Evolutionary conservation across 768 basidiomycete genomes (phyloP).

Genomic region (Mrakia gelida): DNA sequence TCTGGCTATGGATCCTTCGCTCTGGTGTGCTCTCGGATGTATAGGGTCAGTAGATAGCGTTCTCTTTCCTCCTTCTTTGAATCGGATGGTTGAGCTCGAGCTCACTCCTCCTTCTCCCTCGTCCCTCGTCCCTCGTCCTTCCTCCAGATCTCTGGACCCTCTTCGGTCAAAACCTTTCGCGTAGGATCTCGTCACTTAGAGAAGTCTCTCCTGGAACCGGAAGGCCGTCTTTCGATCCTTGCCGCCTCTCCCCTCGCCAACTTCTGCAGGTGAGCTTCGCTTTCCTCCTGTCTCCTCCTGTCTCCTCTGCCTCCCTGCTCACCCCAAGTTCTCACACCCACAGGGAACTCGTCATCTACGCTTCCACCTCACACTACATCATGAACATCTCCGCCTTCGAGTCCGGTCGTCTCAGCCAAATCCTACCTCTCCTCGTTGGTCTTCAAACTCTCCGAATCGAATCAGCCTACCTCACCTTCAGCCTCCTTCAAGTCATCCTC

Average conservation of each 20-base stretch:
- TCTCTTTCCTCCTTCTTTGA: background rate
- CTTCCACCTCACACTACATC: background rate
- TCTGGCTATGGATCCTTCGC: background rate
- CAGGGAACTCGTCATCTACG: slow-evolving; percentile 3
- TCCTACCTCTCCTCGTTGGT: background rate
- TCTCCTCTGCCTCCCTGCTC: background rate
- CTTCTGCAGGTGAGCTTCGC: background rate
- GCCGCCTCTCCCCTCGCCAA: background rate
- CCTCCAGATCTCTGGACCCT: background rate
- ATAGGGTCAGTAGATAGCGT: background rate
- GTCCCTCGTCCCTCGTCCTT: no score
- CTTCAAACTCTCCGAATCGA: slow-evolving; percentile 3
- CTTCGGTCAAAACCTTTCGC: background rate
- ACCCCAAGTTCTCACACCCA: background rate
- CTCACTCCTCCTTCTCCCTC: background rate
- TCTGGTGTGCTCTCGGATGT: background rate
- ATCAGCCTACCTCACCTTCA: background rate
- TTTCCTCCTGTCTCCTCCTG: no score
- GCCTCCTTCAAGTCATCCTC: background rate
- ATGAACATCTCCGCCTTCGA: slow-evolving; percentile 3
- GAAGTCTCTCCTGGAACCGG: background rate
- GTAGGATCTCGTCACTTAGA: background rate
- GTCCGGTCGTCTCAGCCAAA: background rate
- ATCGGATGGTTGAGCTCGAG: background rate
- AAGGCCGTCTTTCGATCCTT: background rate